Base-by-base conservation (phyloP, 306 rosid species). In the Mimosa pudica region DNA sequence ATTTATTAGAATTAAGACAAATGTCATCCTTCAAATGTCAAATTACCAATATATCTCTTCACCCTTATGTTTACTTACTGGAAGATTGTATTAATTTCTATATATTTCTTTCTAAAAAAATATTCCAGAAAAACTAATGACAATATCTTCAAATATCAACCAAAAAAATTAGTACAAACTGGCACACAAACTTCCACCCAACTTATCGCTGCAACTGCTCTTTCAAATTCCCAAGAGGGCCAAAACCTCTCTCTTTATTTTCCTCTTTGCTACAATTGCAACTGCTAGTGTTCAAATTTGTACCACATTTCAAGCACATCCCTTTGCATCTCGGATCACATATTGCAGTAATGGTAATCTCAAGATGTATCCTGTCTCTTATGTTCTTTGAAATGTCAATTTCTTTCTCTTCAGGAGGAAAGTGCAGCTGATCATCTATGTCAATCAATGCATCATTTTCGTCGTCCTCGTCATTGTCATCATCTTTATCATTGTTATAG, bases 331-430 rank as follows among this genome's bases (percentile, higher is more conserved):
- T 82, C 13, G 92, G 79, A 75, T 85, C 89, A 76, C 98, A 95
- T 18, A 87, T 64, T 35, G 92, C 93, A 76, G 82, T 76, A 74
- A 92, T 80, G 68, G 89, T 88, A 72, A 92, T 95, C 82, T 95
- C 96, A 79, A 95, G 84, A 86, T 92, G 97, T 85, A 95, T 85
- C 70, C 82, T 80, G 87, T 95, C 98, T 84, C 97, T 89, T 70
- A 92, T 84, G 88, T 91, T 83, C 86, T 95, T 95, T 64, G 98
- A 95, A 86, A 95, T 91, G 81, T 92, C 98, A 80, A 92, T 89
- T 71, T 87, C 90, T 84, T 85, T 92, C 74, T 84, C 87, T 51
- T 55, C 90, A 0, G 80, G 86, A 36, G 97, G 97, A 76, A 95
- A 95, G 79, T 92, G 84, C 33, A 95, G 85, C 58, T 71, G 87